Percentiles rank a stretch among this genome's conserved stretches.
Conservation (phyloP, 768 basidiomycete genomes). For the Vishniacozyma victoriae region DNA sequence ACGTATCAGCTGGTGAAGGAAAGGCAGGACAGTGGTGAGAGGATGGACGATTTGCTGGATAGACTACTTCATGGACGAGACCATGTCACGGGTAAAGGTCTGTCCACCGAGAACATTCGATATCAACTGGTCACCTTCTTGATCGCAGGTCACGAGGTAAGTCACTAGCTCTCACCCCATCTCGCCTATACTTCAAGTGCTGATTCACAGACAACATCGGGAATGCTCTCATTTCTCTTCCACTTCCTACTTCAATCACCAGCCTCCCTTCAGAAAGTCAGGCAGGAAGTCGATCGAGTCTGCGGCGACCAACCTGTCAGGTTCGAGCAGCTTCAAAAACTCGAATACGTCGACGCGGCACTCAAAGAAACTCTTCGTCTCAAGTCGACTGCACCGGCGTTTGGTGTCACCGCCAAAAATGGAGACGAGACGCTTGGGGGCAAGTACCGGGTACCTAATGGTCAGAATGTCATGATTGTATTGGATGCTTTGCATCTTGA, state of each 20-base stretch:
- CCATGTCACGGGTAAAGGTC: constrained; percentile 50
- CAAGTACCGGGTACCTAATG: constrained; percentile 50
- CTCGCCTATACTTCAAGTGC: neutral
- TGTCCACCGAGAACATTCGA: constrained; percentile 51
- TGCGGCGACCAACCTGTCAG: neutral
- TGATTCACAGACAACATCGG: constrained; percentile 15
- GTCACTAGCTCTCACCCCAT: neutral
- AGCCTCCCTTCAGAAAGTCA: constrained; percentile 51
- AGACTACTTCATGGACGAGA: constrained; percentile 53
- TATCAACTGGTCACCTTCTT: constrained; percentile 55
- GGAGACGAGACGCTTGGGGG: constrained; percentile 50
- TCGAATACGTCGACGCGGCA: constrained; percentile 50
- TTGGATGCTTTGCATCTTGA: constrained; percentile 48
- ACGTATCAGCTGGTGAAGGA: constrained; percentile 44
- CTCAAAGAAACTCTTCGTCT: constrained; percentile 48
- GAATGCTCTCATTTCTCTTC: constrained; percentile 50
- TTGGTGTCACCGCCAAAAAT: constrained; percentile 45
- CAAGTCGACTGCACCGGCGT: constrained; percentile 48
- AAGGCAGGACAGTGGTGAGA: constrained; percentile 45
- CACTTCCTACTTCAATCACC: constrained; percentile 53
- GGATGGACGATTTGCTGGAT: constrained; percentile 52
- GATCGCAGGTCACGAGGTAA: constrained; percentile 50
- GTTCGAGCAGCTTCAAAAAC: constrained; percentile 49
- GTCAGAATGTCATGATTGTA: constrained; percentile 37
- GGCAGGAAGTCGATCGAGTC: constrained; percentile 52